Evolutionary conservation across 2,329 filamentous ascomycete species (phyloP).

Genomic region (Colletotrichum limetticola): DNA sequence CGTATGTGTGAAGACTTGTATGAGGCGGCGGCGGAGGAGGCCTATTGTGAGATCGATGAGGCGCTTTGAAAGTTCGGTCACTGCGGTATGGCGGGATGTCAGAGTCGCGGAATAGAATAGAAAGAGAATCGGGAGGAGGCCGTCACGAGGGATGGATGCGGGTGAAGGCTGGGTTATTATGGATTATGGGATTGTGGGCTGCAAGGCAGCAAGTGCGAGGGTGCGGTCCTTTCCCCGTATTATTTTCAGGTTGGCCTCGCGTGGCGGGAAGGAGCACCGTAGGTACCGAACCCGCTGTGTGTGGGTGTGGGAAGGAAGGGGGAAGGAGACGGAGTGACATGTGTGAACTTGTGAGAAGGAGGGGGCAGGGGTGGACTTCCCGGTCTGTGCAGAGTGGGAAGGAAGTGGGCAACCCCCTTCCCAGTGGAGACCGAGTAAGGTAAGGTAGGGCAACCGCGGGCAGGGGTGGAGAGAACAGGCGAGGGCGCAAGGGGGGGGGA

Average conservation of each 20-base stretch:
- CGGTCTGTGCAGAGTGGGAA: constrained; percentile 14
- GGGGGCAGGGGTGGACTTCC: not conserved
- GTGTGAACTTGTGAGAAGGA: not conserved
- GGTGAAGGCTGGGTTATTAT: constrained; percentile 33
- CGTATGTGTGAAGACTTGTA: not conserved
- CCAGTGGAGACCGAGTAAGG: not conserved
- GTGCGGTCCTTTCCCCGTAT: constrained; percentile 23
- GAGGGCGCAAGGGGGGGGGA: not conserved
- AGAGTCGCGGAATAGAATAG: not conserved
- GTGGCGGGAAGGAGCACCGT: constrained; percentile 23
- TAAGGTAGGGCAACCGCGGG: not conserved
- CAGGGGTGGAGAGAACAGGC: not conserved
- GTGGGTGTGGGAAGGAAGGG: constrained; percentile 9
- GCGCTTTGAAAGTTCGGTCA: not conserved
- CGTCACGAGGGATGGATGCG: constrained; percentile 20
- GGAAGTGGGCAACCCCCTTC: not conserved
- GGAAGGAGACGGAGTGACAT: constrained; percentile 6
- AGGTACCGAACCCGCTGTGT: constrained; percentile 10
- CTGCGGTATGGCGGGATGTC: not conserved
- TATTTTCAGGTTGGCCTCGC: constrained; percentile 25
- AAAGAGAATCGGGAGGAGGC: constrained; percentile 1
- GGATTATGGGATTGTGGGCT: constrained; percentile 25
- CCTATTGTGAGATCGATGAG: not conserved
- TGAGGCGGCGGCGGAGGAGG: not conserved
- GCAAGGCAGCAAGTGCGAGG: constrained; percentile 15